phyloP scores from a whole-genome alignment of 345 rosid species.

The Eucalyptus caleyi region DNA sequence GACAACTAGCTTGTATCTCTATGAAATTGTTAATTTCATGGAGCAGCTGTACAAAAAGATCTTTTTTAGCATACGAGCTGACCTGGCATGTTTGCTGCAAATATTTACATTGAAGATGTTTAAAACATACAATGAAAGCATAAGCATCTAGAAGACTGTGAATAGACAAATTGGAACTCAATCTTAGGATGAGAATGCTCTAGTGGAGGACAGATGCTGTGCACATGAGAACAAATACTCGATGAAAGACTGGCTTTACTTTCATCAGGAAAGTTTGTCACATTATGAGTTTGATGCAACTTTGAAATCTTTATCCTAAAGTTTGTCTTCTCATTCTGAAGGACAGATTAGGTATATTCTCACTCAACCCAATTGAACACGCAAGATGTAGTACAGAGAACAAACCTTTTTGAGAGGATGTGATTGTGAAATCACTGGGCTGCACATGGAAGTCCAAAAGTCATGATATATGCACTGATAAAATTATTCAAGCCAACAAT shows the following conservation, averaged over 20 bases:
- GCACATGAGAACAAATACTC: not conserved
- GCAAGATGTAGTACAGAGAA: not conserved
- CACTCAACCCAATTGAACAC: not conserved
- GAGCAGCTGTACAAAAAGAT: not conserved
- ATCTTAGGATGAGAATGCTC: not conserved
- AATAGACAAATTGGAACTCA: not conserved
- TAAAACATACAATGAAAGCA: not conserved
- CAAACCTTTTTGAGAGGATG: constrained; percentile 38
- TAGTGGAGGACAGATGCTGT: not conserved
- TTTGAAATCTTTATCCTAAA: not conserved
- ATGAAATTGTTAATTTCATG: not conserved
- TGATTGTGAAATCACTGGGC: constrained; percentile 18
- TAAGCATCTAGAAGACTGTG: not conserved
- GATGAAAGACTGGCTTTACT: not conserved
- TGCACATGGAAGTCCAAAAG: constrained; percentile 20
- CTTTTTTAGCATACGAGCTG: not conserved
- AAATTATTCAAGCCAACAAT: not conserved
- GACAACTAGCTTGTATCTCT: not conserved
- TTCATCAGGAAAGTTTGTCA: not conserved
- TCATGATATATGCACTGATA: not conserved
- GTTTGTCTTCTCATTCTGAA: not conserved
- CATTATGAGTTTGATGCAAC: not conserved
- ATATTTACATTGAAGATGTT: not conserved
- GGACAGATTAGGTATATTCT: not conserved
- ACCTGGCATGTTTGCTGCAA: not conserved